Evolutionary conservation across 805 yeast species (phyloP).

Genomic region (Candida silvatica): DNA sequence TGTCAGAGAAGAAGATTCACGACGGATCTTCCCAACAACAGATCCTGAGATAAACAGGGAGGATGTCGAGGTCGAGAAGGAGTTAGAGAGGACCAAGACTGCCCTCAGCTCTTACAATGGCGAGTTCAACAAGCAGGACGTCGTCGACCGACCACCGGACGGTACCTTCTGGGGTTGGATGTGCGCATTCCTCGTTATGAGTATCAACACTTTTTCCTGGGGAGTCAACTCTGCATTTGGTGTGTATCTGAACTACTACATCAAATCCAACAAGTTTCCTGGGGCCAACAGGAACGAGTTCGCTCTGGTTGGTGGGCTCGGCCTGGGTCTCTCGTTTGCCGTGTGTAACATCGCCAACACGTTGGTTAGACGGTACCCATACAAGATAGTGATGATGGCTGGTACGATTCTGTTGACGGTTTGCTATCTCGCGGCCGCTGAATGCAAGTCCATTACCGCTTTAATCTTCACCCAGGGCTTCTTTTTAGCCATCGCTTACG

Average conservation of each 20-base stretch:
- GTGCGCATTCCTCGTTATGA: conserved; percentile 27
- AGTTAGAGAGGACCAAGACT: conserved; percentile 2
- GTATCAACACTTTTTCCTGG: conserved; percentile 36
- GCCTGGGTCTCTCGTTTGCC: conserved; percentile 47
- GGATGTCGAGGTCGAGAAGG: conserved; percentile 1
- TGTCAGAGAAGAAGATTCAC: neutral
- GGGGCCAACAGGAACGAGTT: conserved; percentile 44
- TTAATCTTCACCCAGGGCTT: conserved; percentile 41
- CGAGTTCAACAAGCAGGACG: conserved; percentile 20
- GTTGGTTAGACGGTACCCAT: conserved; percentile 40
- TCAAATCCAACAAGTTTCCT: conserved; percentile 30
- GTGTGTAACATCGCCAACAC: conserved; percentile 50
- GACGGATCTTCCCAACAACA: neutral
- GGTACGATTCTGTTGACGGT: conserved; percentile 34
- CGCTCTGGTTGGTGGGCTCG: conserved; percentile 49
- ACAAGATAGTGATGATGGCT: conserved; percentile 32
- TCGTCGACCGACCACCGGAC: conserved; percentile 30
- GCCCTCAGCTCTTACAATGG: conserved; percentile 20
- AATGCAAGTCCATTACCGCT: conserved; percentile 32
- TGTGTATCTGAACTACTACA: conserved; percentile 41
- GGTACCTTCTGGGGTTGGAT: conserved; percentile 44
- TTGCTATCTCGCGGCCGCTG: conserved; percentile 36
- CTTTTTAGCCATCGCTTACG: conserved; percentile 33
- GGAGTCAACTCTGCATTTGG: conserved; percentile 49
- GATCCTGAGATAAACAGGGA: neutral